Evolutionary conservation across 2,329 filamentous ascomycete species (phyloP), one percentile per base, ranked within the genome.

Genomic region (Trichoderma asperellum): DNA sequence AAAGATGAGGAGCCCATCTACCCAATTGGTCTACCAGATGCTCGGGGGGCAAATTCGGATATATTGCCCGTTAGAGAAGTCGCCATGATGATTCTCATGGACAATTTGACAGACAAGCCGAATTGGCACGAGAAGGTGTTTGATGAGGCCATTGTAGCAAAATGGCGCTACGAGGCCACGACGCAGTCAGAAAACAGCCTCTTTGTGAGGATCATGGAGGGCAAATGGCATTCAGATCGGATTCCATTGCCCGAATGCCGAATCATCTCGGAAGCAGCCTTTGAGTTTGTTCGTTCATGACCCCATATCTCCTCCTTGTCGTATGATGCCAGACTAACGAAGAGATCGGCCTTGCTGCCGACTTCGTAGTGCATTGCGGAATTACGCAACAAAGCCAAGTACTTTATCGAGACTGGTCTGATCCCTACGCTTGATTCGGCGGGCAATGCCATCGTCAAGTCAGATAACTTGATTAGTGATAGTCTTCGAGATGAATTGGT

Each of bases 361-460:
- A 65, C n/a, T n/a, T 49, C 6, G 47, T 14, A 71, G 71, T 74
- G 66, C 49, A 75, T 84, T 52, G 73, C 77, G 8, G 84, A 86
- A 68, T 76, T 86, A 1, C 78, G 76, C 21, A 81, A 81, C 72
- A 85, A 87, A 70, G 83, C 83, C 0, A 72, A 74, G n/a, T 76
- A 81, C 24, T 81, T 81, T 69, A 75, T 80, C 64, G 70, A 77
- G n/a, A 77, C 76, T 29, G 72, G 77, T 0, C 77, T 83, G 24
- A 73, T 85, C 5, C 69, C 65, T 6, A 69, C 65, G 8, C 53
- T 71, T n/a, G 72, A 73, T 29, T 43, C 69, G 12, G 61, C 52
- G 1, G 47, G 57, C 2, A 68, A 67, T 35, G 7, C 35, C 18
- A 16, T 68, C 32, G 27, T 70, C 47, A 70, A 68, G n/a, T 66